Base-by-base conservation (phyloP, 495 filamentous ascomycete genomes). In the Terfezia boudieri region DNA sequence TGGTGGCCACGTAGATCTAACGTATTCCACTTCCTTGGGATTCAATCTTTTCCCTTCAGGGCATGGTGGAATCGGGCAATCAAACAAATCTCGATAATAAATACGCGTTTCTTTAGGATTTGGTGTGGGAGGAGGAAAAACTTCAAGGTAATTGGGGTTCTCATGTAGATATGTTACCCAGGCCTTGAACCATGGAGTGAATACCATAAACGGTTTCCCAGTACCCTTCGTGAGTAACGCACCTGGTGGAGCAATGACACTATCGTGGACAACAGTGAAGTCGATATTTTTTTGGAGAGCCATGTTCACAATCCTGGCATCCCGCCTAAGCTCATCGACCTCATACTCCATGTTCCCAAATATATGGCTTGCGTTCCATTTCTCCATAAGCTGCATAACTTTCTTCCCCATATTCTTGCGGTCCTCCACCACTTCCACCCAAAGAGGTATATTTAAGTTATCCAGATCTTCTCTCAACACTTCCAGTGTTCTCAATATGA, bases 121-220 rank as follows among this genome's bases (percentile, higher is more conserved):
- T 46, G 71, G 69, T 0, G 62, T 58, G 0, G 84, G 86, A 1
- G 71, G 64, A 2, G 78, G 76, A 8, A 72, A 76, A 0, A 75
- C 59, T 38, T 78, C 70, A 0, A 95, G 68, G 2, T 82, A 67
- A 9, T 82, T 74, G 0, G 74, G 75, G 59, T 90, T 77, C 12
- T 73, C 67, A 50, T 88, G 77, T 10, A 92, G 56, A 57, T 85
- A 77, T 7, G 74, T 70, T 20, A 85, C 60, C 87, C 87, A 95
- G 0, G 82, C 61, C 14, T 79, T 68, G 62, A 74, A 88, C 86
- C 85, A 94, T 0, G 86, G 87, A 2, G 69, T 79, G 58, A 89
- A 94, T 1, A 94, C 83, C 0, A 83, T 74, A 63, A 92, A 95
- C 65, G 88, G 86, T 20, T 75, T 82, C 9, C 85, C 83, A 7